Evolutionary conservation across 305 asterid species (phyloP).

Genomic region (Withania somnifera): DNA sequence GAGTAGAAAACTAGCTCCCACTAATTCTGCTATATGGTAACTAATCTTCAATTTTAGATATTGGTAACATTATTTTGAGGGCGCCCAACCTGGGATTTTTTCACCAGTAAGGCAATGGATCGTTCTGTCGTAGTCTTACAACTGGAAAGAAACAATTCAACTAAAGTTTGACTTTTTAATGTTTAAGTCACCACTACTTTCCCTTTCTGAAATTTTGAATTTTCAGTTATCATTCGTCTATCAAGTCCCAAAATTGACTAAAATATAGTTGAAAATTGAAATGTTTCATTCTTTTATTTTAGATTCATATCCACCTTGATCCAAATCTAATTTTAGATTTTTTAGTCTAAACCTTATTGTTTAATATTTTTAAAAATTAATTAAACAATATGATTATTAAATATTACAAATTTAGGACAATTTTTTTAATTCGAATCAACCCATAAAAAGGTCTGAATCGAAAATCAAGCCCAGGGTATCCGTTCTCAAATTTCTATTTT

Average conservation of each 20-base stretch:
- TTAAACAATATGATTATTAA: not conserved
- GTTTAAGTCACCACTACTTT: not conserved
- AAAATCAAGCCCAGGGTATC: not conserved
- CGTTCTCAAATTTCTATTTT: not conserved
- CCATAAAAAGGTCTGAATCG: not conserved
- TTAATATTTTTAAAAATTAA: too few relatives aligned
- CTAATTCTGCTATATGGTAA: not conserved
- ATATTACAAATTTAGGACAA: not conserved
- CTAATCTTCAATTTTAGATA: not conserved
- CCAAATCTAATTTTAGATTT: not conserved
- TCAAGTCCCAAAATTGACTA: not conserved
- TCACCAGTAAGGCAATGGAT: not conserved
- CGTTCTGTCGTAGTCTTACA: not conserved
- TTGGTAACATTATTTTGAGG: not conserved
- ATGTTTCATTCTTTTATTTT: not conserved
- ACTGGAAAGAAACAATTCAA: not conserved
- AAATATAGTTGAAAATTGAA: not conserved
- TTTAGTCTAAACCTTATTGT: not conserved
- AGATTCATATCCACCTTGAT: not conserved
- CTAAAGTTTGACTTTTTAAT: not conserved
- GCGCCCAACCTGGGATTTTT: not conserved
- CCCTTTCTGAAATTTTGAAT: not conserved
- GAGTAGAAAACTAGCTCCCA: not conserved
- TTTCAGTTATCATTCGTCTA: not conserved
- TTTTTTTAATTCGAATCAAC: not conserved